Evolutionary conservation across 2,329 filamentous ascomycete genomes (phyloP).

Genomic region (Juglanconis sp.): DNA sequence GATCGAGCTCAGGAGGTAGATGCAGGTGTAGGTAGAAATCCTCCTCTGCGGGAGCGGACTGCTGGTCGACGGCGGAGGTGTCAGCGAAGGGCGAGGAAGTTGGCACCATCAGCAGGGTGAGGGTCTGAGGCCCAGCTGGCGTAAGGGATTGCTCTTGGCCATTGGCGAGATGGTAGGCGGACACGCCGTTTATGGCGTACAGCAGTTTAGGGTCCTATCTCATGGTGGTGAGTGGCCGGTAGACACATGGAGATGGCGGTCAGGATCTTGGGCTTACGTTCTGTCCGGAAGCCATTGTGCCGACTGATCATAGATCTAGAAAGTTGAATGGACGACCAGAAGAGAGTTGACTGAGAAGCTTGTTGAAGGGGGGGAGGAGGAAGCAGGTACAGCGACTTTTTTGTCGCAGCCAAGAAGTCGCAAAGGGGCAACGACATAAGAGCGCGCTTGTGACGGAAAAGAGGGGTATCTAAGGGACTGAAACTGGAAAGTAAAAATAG

Average conservation of each 20-base stretch:
- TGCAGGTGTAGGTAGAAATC: slow-evolving; percentile 98
- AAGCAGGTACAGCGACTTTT: background rate
- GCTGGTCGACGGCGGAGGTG: slow-evolving; percentile 46
- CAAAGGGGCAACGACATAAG: background rate
- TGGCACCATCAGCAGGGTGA: slow-evolving; percentile 93
- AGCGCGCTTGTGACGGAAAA: background rate
- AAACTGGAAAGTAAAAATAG: background rate
- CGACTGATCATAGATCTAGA: background rate
- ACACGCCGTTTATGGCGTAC: slow-evolving; percentile 77
- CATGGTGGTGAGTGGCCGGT: slow-evolving; percentile 1
- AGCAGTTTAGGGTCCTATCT: slow-evolving; percentile 61
- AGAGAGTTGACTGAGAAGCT: too few species aligned
- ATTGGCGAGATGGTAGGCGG: slow-evolving; percentile 86
- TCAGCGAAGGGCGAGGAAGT: slow-evolving; percentile 72
- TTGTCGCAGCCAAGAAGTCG: slow-evolving; percentile 4
- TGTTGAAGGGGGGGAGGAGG: background rate
- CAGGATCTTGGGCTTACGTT: slow-evolving; percentile 32
- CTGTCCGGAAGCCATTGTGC: slow-evolving; percentile 42
- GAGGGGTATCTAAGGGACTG: background rate
- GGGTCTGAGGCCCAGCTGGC: slow-evolving; percentile 79
- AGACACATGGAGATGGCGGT: too few species aligned
- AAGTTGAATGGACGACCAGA: background rate
- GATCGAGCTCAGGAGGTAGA: slow-evolving; percentile 88
- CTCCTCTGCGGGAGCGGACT: slow-evolving; percentile 62
- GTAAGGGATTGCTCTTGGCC: slow-evolving; percentile 82